Percentiles rank a stretch among this genome's conserved stretches.
These are phyloP conservation scores for Colletotrichum sp. DNA, from an alignment of 2,329 filamentous ascomycete genomes.

Conservation along the genomic window DNA sequence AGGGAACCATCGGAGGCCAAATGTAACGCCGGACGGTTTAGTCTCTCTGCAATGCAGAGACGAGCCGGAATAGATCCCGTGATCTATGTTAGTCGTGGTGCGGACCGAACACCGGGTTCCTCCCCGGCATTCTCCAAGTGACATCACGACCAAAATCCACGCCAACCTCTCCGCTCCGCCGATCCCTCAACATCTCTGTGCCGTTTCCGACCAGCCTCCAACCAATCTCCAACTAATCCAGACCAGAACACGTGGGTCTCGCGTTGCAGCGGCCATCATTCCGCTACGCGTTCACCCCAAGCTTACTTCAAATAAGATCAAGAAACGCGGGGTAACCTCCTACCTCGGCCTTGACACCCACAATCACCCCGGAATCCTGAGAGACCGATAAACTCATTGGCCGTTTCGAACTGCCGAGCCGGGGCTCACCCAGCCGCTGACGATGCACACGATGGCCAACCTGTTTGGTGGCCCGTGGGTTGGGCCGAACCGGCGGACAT, in stretches of 20 bases:
- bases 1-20: background rate
- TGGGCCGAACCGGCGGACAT: background rate
- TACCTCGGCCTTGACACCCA: background rate
- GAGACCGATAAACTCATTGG: background rate
- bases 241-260: background rate
- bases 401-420: background rate
- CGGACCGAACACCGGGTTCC: background rate
- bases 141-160: background rate
- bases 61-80: background rate
- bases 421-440: constrained; percentile 1
- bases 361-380: background rate
- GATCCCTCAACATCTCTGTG: background rate
- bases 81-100: background rate
- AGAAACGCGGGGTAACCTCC: constrained; percentile 7
- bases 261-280: background rate
- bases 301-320: background rate
- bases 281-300: background rate
- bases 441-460: background rate
- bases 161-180: background rate
- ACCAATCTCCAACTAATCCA: background rate
- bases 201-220: background rate
- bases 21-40: background rate
- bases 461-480: background rate
- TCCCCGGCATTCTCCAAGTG: constrained; percentile 13
- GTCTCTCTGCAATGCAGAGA: background rate